Evolutionary conservation across 1,284 basidiomycete genomes (phyloP), one percentile per base, ranked within the genome.

Genomic region (Trichosporon inkin): DNA sequence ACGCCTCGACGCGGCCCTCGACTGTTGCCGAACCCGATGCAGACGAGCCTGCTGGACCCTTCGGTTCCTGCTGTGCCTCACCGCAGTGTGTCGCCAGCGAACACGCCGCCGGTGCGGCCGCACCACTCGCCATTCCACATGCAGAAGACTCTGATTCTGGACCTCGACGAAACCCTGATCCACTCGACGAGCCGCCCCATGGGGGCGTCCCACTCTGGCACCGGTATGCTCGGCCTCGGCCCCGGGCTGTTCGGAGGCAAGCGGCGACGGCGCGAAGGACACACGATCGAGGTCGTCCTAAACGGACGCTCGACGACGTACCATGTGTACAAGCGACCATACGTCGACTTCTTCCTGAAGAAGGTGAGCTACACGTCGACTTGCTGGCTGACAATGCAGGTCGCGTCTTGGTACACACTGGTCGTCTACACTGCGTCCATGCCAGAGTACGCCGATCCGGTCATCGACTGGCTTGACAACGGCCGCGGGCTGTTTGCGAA

Each of bases 391-490:
- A 57, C 47, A 13, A 4, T 32, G 16, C 72, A 96, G 92, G 96
- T 98, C 47, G 94, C 95, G 22, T 84, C 88, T 40, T 99, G 95
- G 95, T 99, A 99, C 80, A 97, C 94, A 1, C 86, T 99, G 57
- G 94, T 99, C 58, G 91, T 99, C 66, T 99, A 95, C 78, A 99
- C 95, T 17, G 96, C 95, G 1, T 97, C 93, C 6, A 92, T 99
- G 88, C 90, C 93, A 72, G 95, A 99, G 78, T 99, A 99, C 76
- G 95, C 95, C 60, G 95, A 99, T 80, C 95, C 96, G 0, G 95
- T 99, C 28, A 99, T 99, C 69, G 96, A 99, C 79, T 99, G 96
- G 95, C 81, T 99, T 61, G 95, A 99, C 74, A 92, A 89, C 61
- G 95, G 95, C 2, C 84, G 92, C 52, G 92, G 91, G 8, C 88